A percentile compares a stretch with the other conserved stretches of the same genome.
Evolutionary conservation across 2,329 filamentous ascomycete species (phyloP).

Genomic region (Sarocladium brachiariae): DNA sequence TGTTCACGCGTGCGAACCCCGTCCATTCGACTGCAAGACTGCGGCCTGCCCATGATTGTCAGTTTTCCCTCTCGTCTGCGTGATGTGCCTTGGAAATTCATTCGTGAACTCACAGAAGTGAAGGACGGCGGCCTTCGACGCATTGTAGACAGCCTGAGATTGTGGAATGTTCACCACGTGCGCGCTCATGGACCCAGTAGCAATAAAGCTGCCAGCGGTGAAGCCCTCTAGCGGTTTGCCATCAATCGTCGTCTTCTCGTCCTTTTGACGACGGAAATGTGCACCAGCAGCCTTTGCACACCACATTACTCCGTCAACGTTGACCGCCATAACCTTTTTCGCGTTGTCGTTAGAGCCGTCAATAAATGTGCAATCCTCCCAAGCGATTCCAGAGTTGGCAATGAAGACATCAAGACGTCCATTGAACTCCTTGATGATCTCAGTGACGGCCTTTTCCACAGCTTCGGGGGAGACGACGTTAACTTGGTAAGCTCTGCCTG

Average conservation of each 20-base stretch:
- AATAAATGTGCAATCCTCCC: conserved; percentile 61
- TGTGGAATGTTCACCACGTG: conserved; percentile 75
- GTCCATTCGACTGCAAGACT: conserved; percentile 72
- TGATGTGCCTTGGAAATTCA: too few species aligned
- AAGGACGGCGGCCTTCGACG: conserved; percentile 59
- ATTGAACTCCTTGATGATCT: conserved; percentile 59
- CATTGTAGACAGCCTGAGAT: conserved; percentile 67
- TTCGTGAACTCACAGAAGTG: conserved; percentile 41
- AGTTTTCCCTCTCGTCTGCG: neutral
- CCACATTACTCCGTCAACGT: conserved; percentile 73
- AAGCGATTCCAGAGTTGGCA: conserved; percentile 71
- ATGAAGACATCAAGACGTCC: conserved; percentile 72
- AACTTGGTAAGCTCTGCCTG: conserved; percentile 56
- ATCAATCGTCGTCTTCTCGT: conserved; percentile 55
- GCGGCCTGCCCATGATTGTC: conserved; percentile 42
- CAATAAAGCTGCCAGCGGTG: conserved; percentile 63
- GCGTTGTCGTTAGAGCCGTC: conserved; percentile 60
- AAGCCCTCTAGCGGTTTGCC: conserved; percentile 56
- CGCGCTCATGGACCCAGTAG: conserved; percentile 71
- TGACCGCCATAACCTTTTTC: conserved; percentile 60
- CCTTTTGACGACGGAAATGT: conserved; percentile 65
- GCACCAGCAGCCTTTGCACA: conserved; percentile 63
- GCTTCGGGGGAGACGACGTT: conserved; percentile 48
- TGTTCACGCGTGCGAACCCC: conserved; percentile 66
- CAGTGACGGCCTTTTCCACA: conserved; percentile 43